Evolutionary conservation across 345 rosid genomes (phyloP), one percentile per base, ranked within the genome.

Genomic region (Rhodomyrtus tomentosa): DNA sequence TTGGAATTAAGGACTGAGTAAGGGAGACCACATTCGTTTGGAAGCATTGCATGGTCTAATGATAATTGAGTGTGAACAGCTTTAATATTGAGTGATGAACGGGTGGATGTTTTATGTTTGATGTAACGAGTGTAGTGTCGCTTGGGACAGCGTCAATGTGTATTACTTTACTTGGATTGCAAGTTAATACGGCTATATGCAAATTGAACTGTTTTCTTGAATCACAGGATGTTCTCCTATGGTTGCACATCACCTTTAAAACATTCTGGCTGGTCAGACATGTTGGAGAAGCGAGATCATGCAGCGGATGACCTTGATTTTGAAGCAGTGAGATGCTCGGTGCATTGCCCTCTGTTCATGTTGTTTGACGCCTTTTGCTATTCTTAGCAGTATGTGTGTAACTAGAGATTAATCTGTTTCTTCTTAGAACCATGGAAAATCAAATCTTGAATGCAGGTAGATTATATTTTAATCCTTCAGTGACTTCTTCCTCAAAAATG

Each of bases 281-380:
- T 86, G 76, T 88, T 89, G 81, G 87, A 86, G 76, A 88, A 80
- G 49, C 81, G 55, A 84, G 83, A 83, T 83, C 54, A 36, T 85
- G 85, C 82, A 82, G 76, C 84, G 80, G 85, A 87, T 82, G 93
- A 90, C 81, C 81, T 89, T 82, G 93, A 90, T 87, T 85, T 80
- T 85, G 89, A 92, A 88, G 89, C 87, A 92, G 99, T 93, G 89
- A 88, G 93, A 76, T n/a, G 15, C 54, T 48, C 15, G 24, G 45
- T 68, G 45, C 68, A 83, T 38, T 80, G 32, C 53, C 82, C 82
- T 79, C 11, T 83, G 54, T 42, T 73, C 86, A 73, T 82, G 80
- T 81, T 81, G 73, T 79, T 85, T 76, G 18, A 82, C 29, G 22
- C 55, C 50, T 53, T 82, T 73, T 49, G n/a, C 54, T 56, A 68